Evolutionary conservation across 139 green algal species (phyloP), one percentile per base, ranked within the genome.

Genomic region (Asterochloris erici): DNA sequence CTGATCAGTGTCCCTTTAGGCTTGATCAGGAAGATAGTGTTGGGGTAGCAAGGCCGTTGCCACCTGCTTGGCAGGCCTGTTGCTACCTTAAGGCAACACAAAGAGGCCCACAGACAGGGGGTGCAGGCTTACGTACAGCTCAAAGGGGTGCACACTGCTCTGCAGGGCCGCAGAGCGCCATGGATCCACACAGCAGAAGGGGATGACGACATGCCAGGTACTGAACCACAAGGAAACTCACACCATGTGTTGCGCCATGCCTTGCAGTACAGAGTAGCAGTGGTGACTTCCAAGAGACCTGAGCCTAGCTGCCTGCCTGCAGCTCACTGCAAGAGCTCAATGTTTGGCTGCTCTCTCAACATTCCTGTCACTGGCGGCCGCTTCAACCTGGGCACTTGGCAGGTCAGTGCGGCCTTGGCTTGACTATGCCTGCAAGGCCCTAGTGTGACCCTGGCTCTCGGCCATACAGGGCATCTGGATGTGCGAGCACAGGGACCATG

Each of bases 331-430:
- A 93, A 93, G 81, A 74, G 79, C 21, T 87, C 79, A 54, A 86
- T 95, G 82, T 86, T 95, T 28, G 90, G 91, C n/a, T 79, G 74
- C 83, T 89, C 85, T 19, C 74, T 95, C 66, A 92, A 74, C 61
- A 77, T 95, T 4, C 91, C 91, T 71, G 93, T 95, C 80, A 90
- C 81, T 11, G 80, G 86, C 0, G 91, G 91, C 6, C 79, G 85
- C 6, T 83, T 95, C 1, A 89, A 88, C 76, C 74, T 95, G 68
- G 91, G 91, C 10, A 95, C 91, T 12, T 95, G 91, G 91, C 91
- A 95, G 78, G 77, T 82, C 23, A 38, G 81, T 71, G 66, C 66
- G 28, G 74, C 26, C 27, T 79, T 14, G 2, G 13, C 11, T 68
- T 23, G 10, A 1, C 28, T 9, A 64, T 24, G 24, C 26, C 74